Evolutionary conservation across 192 early-diverging fungal species (phyloP).

Genomic region (Phycomyces blakesleeanus): DNA sequence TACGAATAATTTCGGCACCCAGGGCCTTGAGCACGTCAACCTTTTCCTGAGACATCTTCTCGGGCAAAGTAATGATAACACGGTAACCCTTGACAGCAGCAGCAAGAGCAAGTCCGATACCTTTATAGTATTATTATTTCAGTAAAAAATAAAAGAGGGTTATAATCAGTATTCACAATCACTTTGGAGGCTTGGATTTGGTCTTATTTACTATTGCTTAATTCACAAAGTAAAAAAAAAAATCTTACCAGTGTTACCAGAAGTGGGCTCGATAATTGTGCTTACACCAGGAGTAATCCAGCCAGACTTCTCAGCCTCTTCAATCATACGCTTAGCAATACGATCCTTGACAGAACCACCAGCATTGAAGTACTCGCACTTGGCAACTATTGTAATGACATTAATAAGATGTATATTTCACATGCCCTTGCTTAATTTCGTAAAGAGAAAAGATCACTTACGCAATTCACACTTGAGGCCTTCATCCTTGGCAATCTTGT

Average conservation of each 20-base stretch:
- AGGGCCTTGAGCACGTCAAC: conserved; percentile 97
- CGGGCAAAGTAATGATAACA: conserved; percentile 96
- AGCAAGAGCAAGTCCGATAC: conserved; percentile 93
- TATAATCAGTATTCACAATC: too few relatives aligned
- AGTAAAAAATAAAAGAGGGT: too few relatives aligned
- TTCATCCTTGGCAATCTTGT: conserved; percentile 79
- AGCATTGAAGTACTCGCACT: conserved; percentile 99
- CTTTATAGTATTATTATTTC: conserved; percentile 9
- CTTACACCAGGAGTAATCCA: conserved; percentile 81
- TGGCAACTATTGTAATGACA: conserved; percentile 58
- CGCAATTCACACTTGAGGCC: conserved; percentile 93
- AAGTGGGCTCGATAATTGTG: conserved; percentile 98
- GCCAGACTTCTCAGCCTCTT: conserved; percentile 90
- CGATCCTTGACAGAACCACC: conserved; percentile 99
- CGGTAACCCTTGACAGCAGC: conserved; percentile 99
- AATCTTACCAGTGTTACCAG: conserved; percentile 95
- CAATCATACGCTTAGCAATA: conserved; percentile 92
- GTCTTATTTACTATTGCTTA: too few relatives aligned
- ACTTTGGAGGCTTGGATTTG: too few relatives aligned
- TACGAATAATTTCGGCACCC: conserved; percentile 96
- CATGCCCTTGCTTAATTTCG: conserved; percentile 30
- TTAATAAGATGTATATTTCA: background rate
- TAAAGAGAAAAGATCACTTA: conserved; percentile 33
- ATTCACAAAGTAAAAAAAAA: too few relatives aligned
- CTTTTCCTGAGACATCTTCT: conserved; percentile 99